Conservation (phyloP, 2,329 filamentous ascomycete genomes). For the Capronia coronata region DNA sequence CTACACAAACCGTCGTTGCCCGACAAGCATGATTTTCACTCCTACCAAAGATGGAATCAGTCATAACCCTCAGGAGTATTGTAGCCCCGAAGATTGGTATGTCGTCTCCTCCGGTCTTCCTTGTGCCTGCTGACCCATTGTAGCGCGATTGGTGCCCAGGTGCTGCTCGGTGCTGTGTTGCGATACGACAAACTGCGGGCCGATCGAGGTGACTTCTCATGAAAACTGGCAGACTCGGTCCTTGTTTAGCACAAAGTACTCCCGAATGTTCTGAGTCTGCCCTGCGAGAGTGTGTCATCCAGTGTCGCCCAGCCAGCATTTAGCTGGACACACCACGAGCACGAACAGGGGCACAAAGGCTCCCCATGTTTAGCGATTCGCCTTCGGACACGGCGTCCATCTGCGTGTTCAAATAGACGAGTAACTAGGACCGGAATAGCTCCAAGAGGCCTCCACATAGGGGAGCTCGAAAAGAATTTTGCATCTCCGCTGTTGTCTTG, state of each 20-base stretch:
- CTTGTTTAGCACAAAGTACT: neutral
- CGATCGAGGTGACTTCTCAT: constrained; percentile 20
- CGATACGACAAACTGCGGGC: constrained; percentile 39
- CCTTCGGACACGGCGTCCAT: too few relatives aligned
- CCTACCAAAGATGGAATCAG: constrained; percentile 58
- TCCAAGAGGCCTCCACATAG: too few relatives aligned
- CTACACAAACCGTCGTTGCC: constrained; percentile 53
- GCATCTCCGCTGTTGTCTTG: too few relatives aligned
- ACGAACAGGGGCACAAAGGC: too few relatives aligned
- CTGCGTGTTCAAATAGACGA: too few relatives aligned
- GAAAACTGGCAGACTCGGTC: neutral
- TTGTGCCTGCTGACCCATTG: constrained; percentile 7
- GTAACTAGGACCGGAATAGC: too few relatives aligned
- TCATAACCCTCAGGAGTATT: constrained; percentile 60
- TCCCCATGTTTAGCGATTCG: too few relatives aligned
- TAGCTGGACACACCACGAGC: too few relatives aligned
- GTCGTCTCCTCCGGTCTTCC: neutral
- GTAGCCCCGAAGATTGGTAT: constrained; percentile 51
- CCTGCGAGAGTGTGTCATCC: too few relatives aligned
- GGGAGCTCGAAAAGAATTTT: too few relatives aligned
- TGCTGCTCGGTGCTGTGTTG: constrained; percentile 31
- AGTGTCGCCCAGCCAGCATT: too few relatives aligned
- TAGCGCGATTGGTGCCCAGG: constrained; percentile 31
- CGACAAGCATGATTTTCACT: constrained; percentile 64
- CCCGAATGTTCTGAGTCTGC: too few relatives aligned